Conservation (phyloP, 345 rosid species). For the Pugionium cornutum region DNA sequence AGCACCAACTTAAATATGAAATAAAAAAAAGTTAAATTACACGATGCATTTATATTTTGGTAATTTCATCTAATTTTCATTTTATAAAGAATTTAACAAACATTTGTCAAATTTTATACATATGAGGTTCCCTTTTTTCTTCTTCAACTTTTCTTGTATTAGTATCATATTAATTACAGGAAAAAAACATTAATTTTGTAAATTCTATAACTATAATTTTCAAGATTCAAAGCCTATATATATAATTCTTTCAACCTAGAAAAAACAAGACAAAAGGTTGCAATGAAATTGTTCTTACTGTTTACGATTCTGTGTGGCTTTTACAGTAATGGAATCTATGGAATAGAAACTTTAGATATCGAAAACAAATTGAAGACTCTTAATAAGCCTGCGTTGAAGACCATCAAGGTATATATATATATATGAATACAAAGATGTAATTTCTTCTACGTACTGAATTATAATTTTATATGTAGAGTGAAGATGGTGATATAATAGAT, state of each 20-base stretch:
- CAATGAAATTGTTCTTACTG: constrained; percentile 26
- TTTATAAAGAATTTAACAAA: no score
- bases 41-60: neutral
- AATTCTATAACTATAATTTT: neutral
- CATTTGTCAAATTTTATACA: no score
- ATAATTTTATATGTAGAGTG: constrained; percentile 38
- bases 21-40: no score
- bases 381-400: constrained; percentile 53
- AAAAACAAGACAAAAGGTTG: neutral
- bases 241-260: neutral
- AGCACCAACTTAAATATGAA: neutral
- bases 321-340: constrained; percentile 10
- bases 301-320: constrained; percentile 13
- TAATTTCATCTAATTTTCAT: neutral
- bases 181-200: neutral
- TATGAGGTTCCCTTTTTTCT: no score
- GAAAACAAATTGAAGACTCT: constrained; percentile 46
- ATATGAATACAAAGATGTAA: no score
- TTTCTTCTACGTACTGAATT: neutral
- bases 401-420: constrained; percentile 36
- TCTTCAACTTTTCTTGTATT: no score
- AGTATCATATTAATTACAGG: neutral
- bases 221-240: constrained; percentile 12
- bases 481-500: constrained; percentile 59
- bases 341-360: constrained; percentile 26